Percentiles rank a stretch among this genome's conserved stretches.
Conservation (phyloP, 1,284 basidiomycete genomes). For the Neotropicomus parvogracilis region DNA sequence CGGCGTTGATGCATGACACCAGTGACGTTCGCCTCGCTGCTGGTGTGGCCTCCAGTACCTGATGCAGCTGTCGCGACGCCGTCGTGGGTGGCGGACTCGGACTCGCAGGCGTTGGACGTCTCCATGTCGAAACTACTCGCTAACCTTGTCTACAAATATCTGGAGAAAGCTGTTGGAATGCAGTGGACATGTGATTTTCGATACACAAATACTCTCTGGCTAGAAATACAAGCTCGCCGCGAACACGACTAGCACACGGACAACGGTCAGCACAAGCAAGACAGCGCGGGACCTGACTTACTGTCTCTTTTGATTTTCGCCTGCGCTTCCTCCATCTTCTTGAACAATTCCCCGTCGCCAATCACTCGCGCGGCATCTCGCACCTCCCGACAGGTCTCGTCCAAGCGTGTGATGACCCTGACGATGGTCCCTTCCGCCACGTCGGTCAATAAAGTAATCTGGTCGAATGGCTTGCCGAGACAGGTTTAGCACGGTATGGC, state of each 20-base stretch:
- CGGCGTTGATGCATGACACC: slow-evolving; percentile 28
- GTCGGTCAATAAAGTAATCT: slow-evolving; percentile 91
- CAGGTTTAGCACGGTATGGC: not conserved
- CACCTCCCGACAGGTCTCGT: slow-evolving; percentile 97
- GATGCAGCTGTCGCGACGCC: not conserved
- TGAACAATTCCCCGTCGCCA: slow-evolving; percentile 91
- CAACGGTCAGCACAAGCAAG: slow-evolving; percentile 7
- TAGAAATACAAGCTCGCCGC: slow-evolving; percentile 86
- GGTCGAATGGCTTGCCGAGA: slow-evolving; percentile 77
- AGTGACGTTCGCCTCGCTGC: slow-evolving; percentile 3
- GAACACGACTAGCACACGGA: slow-evolving; percentile 65
- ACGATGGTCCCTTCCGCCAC: slow-evolving; percentile 97
- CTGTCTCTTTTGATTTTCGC: slow-evolving; percentile 92
- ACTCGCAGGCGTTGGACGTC: not conserved
- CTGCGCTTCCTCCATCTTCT: slow-evolving; percentile 97
- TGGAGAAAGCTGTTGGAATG: slow-evolving; percentile 23
- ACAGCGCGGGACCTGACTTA: slow-evolving; percentile 42
- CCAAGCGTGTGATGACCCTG: slow-evolving; percentile 90
- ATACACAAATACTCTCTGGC: slow-evolving; percentile 14
- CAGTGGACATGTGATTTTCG: slow-evolving; percentile 20
- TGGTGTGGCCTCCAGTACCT: slow-evolving; percentile 13
- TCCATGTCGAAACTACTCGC: slow-evolving; percentile 17
- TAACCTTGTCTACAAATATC: slow-evolving; percentile 7
- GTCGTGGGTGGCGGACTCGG: slow-evolving; percentile 4
- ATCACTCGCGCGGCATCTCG: slow-evolving; percentile 96